Evolutionary conservation across 331 rosid genomes (phyloP), one percentile per base, ranked within the genome.

Genomic region (Malus hybrid): DNA sequence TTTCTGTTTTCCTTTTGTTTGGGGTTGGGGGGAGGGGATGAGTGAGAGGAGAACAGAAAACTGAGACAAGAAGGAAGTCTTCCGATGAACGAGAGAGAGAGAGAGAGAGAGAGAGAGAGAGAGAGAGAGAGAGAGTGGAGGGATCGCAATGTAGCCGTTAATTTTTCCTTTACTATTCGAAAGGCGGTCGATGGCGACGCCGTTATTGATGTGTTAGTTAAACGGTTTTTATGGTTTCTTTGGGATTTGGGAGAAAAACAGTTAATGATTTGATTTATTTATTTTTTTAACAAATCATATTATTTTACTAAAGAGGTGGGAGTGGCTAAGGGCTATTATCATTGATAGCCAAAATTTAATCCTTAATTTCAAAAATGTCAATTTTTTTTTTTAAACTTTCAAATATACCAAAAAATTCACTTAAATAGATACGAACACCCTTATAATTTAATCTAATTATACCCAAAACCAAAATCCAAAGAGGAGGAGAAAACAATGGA

Each of bases 131-230:
- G 46, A 42, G 64, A 13, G 70, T 22, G 22, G 22, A 22, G 22
- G 22, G 22, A 22, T 22, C 22, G 22, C 22, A 22, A 4, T 52
- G 20, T 83, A 70, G 82, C 87, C 82, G 87, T 84, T 84, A n/a
- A 11, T 10, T 42, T 75, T 6, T 52, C 10, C 14, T 66, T 20
- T 66, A 31, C 9, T 7, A 4, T 29, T 19, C 2, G 46, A 50
- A 29, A 39, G 65, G 73, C 65, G 76, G 76, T 54, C 55, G 62
- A 13, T 12, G 6, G 74, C 78, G 69, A 42, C 73, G 31, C 3
- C 76, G 76, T 62, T 66, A 19, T 33, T 1, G 7, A 33, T 5
- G 48, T 65, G 32, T 55, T 56, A 4, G 72, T 42, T 14, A 68
- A 14, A 66, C 22, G 15, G 18, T 34, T 34, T 66, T 66, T 19